These are phyloP conservation scores for Phytophthora sp. DNA, from an alignment of 352 stramenopile genomes.

Conservation along the genomic window DNA sequence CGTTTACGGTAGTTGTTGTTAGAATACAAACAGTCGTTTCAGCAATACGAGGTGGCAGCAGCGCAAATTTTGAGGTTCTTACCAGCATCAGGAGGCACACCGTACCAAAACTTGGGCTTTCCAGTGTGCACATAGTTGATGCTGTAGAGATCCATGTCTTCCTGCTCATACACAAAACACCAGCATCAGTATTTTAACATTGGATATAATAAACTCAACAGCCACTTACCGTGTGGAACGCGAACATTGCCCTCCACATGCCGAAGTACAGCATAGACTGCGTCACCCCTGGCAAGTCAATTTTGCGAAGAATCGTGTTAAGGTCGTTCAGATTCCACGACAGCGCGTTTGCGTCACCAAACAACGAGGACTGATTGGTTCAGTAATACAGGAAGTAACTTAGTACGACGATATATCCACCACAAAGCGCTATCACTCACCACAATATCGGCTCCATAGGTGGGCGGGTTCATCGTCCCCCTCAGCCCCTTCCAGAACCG, in stretches of 20 bases:
- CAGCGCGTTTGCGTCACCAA: constrained; percentile 64
- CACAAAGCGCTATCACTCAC: constrained; percentile 29
- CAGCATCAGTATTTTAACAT: neutral
- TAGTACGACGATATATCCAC: neutral
- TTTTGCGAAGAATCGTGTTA: constrained; percentile 85
- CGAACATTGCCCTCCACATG: constrained; percentile 95
- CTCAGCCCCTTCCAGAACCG: constrained; percentile 90
- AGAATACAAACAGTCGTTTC: neutral
- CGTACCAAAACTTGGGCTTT: constrained; percentile 95
- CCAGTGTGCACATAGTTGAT: constrained; percentile 95
- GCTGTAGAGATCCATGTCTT: constrained; percentile 95
- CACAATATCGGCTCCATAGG: constrained; percentile 93
- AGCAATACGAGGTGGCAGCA: no score
- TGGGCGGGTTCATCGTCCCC: constrained; percentile 84
- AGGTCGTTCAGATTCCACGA: constrained; percentile 91
- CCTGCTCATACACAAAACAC: constrained; percentile 49
- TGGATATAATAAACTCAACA: neutral
- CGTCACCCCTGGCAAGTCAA: constrained; percentile 87
- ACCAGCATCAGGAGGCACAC: constrained; percentile 78
- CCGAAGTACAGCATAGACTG: constrained; percentile 94
- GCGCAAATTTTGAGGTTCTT: constrained; percentile 11
- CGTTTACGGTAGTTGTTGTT: constrained; percentile 11
- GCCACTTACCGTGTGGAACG: constrained; percentile 84
- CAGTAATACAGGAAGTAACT: constrained; percentile 1
- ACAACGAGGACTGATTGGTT: constrained; percentile 71